phyloP scores from a whole-genome alignment of 176 grass and related monocot species.

The Phoenix roebelenii region DNA sequence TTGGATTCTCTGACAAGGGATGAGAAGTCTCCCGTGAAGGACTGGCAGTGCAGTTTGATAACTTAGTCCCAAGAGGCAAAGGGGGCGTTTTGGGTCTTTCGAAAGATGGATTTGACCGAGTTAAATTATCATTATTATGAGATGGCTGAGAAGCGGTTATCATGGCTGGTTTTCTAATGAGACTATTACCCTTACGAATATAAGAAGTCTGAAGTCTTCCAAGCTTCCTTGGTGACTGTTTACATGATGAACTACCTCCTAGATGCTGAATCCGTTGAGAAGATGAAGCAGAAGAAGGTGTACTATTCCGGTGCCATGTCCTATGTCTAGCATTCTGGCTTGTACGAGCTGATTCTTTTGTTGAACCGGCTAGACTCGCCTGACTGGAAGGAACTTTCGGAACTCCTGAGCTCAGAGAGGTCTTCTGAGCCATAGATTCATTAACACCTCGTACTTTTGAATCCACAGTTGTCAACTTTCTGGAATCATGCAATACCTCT shows the following conservation, averaged over 20 bases:
- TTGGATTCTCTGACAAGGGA: slow-evolving; percentile 29
- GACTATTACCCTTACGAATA: slow-evolving; percentile 82
- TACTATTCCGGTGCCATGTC: slow-evolving; percentile 72
- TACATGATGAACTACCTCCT: slow-evolving; percentile 30
- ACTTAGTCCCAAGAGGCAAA: slow-evolving; percentile 48
- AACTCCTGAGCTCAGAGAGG: slow-evolving; percentile 15
- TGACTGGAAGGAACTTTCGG: slow-evolving; percentile 33
- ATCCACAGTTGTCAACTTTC: slow-evolving; percentile 24
- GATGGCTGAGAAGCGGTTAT: slow-evolving; percentile 30
- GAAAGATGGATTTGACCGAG: slow-evolving; percentile 39
- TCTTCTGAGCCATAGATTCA: slow-evolving; percentile 25
- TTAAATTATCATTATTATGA: slow-evolving; percentile 19
- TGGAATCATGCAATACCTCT: slow-evolving; percentile 19
- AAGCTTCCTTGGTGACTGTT: slow-evolving; percentile 40
- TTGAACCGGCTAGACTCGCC: slow-evolving; percentile 31
- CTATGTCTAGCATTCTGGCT: slow-evolving; percentile 54
- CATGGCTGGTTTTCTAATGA: slow-evolving; percentile 78
- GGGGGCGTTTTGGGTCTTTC: slow-evolving; percentile 74
- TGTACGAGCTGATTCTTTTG: slow-evolving; percentile 25
- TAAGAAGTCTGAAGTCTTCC: slow-evolving; percentile 64
- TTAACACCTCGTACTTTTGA: slow-evolving; percentile 22
- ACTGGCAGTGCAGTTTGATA: slow-evolving; percentile 15
- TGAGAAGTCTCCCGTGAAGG: slow-evolving; percentile 27
- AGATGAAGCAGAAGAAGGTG: slow-evolving; percentile 30
- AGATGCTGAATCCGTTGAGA: slow-evolving; percentile 31